Base-by-base conservation (phyloP, 192 early-diverging fungal species). In the Glomus cerebriforme region DNA sequence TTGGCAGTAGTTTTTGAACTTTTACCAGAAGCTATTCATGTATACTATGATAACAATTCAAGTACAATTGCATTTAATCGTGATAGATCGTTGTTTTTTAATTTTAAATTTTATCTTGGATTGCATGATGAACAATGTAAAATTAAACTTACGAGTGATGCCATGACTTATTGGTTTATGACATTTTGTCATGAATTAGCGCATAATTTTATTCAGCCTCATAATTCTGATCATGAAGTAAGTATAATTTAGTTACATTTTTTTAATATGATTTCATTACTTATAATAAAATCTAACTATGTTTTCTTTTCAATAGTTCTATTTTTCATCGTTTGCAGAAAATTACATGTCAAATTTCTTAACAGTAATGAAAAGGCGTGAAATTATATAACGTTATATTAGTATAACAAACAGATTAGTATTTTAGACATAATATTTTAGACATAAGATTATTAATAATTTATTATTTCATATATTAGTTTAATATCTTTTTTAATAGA, bases 131-230 rank as follows among this genome's bases (percentile, higher is more conserved):
- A 85, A 62, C 59, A 72, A 19, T 80, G 68, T 7, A 49, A 73
- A 2, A 75, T 81, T 7, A 29, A n/a, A n/a, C 43, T 54, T 32
- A 67, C 81, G 24, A 82, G 54, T 62, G 86, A 87, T 19, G 82
- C 81, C 1, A n/a, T 85, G 77, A 86, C 90, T 59, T 95, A 95
- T 81, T 96, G 96, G 96, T 97, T 93, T 81, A 91, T 95, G 88
- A 90, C 87, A 4, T 83, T 89, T 47, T 92, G 92, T 67, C 96
- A 97, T 83, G 96, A 96, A 82, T 82, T 97, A 63, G 94, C 87
- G 4, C 94, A 96, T 79, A 91, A 93, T 77, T 92, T 92, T 85
- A 86, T 91, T 4, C 73, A 78, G 24, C 83, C 83, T 17, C 95
- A 97, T 80, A 87, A 92, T 79, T 82, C 87, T 37, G 78, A 91